Evolutionary conservation across 1,139 yeast genomes (phyloP), one percentile per base, ranked within the genome.

Genomic region (Yamadazyma buinensis): DNA sequence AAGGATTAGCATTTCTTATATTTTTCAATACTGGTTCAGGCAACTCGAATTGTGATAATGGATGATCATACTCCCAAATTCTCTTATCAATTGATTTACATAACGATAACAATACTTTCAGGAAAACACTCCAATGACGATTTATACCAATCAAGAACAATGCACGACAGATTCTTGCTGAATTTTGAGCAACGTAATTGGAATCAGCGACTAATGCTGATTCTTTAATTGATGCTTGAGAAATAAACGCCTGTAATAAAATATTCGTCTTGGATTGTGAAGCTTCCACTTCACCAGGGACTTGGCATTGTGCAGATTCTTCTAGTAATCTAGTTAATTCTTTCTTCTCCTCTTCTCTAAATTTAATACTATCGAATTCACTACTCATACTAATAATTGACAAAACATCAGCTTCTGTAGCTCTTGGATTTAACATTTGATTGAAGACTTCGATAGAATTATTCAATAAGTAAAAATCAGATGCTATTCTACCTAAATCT

Each of bases 151-250:
- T 78, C 40, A 90, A 62, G 48, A 94, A 88, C 32, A 94, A 64
- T 0, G 98, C 97, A 18, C 98, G 74, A 48, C 95, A 77, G 23
- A 94, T 92, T 65, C 99, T 79, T 1, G 92, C 88, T 2, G 97
- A 75, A 49, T 94, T 94, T 52, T 94, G 98, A 1, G 97, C 97
- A 39, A 94, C 95, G 55, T 92, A 94, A 42, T 86, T 84, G 27
- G 88, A 72, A 57, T 94, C 98, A 0, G 97, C 86, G 2, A 78
- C 67, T 41, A 94, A 65, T 0, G 97, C 84, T 1, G 97, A 80
- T 41, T 88, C 95, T 44, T 72, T 75, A 25, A 90, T 75, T 9
- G 57, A 49, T 0, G 88, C 79, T 40, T 80, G 80, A 0, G 97
- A 87, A 21, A 94, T 84, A 54, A 72, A 94, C 0, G 97, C 81